phyloP scores from a whole-genome alignment of 2,329 filamentous ascomycete species.

The Acrodontium crateriforme region DNA sequence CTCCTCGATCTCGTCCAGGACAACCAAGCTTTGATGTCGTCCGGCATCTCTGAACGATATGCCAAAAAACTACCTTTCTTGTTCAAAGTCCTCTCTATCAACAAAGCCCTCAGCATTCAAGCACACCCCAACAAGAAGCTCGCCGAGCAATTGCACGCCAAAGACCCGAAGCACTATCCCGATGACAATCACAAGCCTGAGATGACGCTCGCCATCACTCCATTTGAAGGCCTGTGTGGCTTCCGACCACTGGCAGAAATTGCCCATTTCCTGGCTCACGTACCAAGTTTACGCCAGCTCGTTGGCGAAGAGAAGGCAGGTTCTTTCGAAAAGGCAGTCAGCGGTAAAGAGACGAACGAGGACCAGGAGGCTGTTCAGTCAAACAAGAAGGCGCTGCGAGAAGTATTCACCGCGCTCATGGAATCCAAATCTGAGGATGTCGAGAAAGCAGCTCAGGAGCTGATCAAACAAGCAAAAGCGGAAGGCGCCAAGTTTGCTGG shows the following conservation, averaged over 20 bases:
- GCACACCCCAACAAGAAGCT: slow-evolving; percentile 62
- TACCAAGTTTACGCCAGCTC: slow-evolving; percentile 38
- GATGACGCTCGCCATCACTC: slow-evolving; percentile 96
- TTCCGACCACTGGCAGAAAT: slow-evolving; percentile 85
- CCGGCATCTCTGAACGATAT: slow-evolving; percentile 59
- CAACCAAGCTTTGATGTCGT: slow-evolving; percentile 69
- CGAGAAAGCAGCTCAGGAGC: slow-evolving; percentile 48
- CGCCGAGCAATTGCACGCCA: slow-evolving; percentile 73
- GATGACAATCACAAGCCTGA: slow-evolving; percentile 99
- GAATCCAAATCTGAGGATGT: slow-evolving; percentile 55
- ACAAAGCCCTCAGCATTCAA: slow-evolving; percentile 92
- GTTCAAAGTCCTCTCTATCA: slow-evolving; percentile 94
- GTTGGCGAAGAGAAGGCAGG: slow-evolving; percentile 34
- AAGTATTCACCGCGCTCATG: slow-evolving; percentile 70
- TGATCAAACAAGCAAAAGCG: slow-evolving; percentile 56
- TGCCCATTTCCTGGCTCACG: slow-evolving; percentile 60
- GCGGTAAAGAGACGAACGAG: slow-evolving; percentile 37
- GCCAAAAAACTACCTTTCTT: slow-evolving; percentile 79
- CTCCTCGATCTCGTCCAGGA: slow-evolving; percentile 78
- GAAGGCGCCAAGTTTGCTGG: slow-evolving; percentile 62
- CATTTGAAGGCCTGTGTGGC: slow-evolving; percentile 90
- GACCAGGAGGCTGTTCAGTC: slow-evolving; percentile 31
- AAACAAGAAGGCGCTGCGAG: slow-evolving; percentile 68
- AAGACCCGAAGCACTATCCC: slow-evolving; percentile 87
- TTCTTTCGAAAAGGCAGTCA: slow-evolving; percentile 32